These are phyloP conservation scores for Metarhizium sp. DNA, from an alignment of 2,329 filamentous ascomycete species.

Conservation along the genomic window DNA sequence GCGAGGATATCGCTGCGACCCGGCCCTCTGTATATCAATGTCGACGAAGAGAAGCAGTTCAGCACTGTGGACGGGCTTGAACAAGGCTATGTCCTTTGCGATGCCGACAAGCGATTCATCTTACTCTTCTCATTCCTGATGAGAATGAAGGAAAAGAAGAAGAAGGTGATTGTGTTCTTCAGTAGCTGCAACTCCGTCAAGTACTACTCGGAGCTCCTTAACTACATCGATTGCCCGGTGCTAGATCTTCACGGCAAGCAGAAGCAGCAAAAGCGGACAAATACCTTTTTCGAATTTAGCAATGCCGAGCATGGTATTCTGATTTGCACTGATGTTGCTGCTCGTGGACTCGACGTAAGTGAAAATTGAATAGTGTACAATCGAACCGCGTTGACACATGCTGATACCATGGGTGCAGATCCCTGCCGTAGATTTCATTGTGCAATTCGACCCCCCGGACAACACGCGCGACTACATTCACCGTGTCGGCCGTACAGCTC, in stretches of 20 bases:
- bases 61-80: slow-evolving; percentile 90
- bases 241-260: slow-evolving; percentile 87
- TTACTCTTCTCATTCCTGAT: slow-evolving; percentile 92
- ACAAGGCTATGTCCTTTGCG: slow-evolving; percentile 91
- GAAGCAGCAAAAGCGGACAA: slow-evolving; percentile 98
- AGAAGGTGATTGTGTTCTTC: slow-evolving; percentile 98
- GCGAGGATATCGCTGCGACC: slow-evolving; percentile 86
- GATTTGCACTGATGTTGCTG: slow-evolving; percentile 95
- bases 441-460: slow-evolving; percentile 92
- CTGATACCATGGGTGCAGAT: slow-evolving; percentile 41
- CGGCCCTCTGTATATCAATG: slow-evolving; percentile 93
- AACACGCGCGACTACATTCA: slow-evolving; percentile 90
- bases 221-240: slow-evolving; percentile 92
- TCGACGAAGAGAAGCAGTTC: slow-evolving; percentile 81
- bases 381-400: neutral
- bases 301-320: slow-evolving; percentile 71
- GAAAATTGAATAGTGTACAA: neutral
- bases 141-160: slow-evolving; percentile 66
- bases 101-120: slow-evolving; percentile 87
- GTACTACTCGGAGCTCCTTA: slow-evolving; percentile 90
- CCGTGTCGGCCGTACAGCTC: slow-evolving; percentile 87
- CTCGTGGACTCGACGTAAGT: slow-evolving; percentile 77
- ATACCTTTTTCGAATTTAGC: slow-evolving; percentile 93
- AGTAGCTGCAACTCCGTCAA: slow-evolving; percentile 88
- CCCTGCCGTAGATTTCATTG: slow-evolving; percentile 89